phyloP scores from a whole-genome alignment of 2,329 filamentous ascomycete species.

The Pseudogymnoascus pannorum region DNA sequence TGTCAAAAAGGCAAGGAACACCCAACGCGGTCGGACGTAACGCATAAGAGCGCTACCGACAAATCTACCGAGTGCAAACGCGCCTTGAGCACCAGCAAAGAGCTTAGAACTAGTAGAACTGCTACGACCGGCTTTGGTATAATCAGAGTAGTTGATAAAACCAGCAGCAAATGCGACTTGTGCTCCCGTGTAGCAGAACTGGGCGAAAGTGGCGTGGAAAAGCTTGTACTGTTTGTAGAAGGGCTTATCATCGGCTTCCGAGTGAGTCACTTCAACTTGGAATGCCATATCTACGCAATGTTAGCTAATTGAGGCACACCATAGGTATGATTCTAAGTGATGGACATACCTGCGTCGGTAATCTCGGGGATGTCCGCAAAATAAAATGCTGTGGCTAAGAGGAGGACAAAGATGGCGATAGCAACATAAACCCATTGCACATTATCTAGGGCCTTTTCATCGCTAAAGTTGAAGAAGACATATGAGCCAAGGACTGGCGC shows the following conservation, averaged over 20 bases:
- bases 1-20: conserved; percentile 58
- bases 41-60: conserved; percentile 60
- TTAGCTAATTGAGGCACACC: conserved; percentile 13
- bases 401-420: conserved; percentile 51
- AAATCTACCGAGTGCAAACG: conserved; percentile 68
- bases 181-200: conserved; percentile 71
- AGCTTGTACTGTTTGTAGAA: conserved; percentile 64
- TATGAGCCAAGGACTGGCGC: conserved; percentile 66
- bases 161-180: conserved; percentile 59
- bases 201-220: conserved; percentile 66
- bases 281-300: conserved; percentile 11
- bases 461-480: conserved; percentile 61
- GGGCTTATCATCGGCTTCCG: conserved; percentile 46
- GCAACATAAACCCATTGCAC: conserved; percentile 60
- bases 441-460: conserved; percentile 44
- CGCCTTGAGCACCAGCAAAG: conserved; percentile 66
- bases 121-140: conserved; percentile 23
- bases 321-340: conserved; percentile 29
- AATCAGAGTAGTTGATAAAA: conserved; percentile 58
- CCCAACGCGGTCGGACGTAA: conserved; percentile 50
- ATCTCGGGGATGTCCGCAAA: conserved; percentile 45
- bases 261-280: conserved; percentile 33
- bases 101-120: conserved; percentile 39
- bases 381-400: conserved; percentile 51
- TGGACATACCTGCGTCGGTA: conserved; percentile 55